Conservation (phyloP, 306 rosid species). For the Prunus dulcis region DNA sequence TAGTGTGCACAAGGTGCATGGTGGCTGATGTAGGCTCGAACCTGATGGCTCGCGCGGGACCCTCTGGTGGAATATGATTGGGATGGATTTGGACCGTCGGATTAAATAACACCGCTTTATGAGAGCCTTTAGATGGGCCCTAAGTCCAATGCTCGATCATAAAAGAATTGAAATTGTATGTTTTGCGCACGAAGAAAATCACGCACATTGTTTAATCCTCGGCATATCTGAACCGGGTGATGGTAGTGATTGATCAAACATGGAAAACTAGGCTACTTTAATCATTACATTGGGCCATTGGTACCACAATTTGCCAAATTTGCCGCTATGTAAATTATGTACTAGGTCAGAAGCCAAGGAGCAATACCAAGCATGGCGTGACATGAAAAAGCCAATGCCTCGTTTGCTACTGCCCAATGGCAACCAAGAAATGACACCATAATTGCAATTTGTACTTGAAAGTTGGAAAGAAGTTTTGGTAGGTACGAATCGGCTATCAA, state of each 20-base stretch:
- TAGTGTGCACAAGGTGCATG: constrained; percentile 8
- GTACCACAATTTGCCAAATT: neutral
- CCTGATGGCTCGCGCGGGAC: neutral
- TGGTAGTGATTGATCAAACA: neutral
- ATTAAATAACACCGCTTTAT: neutral
- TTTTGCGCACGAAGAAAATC: too few species aligned
- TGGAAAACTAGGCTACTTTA: neutral
- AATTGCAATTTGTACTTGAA: too few species aligned
- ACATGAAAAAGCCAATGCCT: neutral
- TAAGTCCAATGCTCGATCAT: neutral
- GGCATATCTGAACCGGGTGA: neutral
- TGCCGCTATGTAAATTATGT: neutral
- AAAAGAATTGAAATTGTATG: neutral
- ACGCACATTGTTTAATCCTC: too few species aligned
- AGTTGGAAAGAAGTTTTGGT: too few species aligned
- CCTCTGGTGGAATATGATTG: neutral
- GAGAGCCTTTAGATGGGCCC: neutral
- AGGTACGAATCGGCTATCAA: too few species aligned
- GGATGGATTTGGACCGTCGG: neutral
- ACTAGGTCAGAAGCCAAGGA: neutral
- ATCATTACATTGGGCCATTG: neutral
- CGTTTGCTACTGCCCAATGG: neutral
- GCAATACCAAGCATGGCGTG: neutral
- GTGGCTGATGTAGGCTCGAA: neutral
- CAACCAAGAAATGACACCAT: too few species aligned